These are phyloP conservation scores for Trichoderma aggressivum DNA, from an alignment of 2,329 filamentous ascomycete species.

Conservation along the genomic window DNA sequence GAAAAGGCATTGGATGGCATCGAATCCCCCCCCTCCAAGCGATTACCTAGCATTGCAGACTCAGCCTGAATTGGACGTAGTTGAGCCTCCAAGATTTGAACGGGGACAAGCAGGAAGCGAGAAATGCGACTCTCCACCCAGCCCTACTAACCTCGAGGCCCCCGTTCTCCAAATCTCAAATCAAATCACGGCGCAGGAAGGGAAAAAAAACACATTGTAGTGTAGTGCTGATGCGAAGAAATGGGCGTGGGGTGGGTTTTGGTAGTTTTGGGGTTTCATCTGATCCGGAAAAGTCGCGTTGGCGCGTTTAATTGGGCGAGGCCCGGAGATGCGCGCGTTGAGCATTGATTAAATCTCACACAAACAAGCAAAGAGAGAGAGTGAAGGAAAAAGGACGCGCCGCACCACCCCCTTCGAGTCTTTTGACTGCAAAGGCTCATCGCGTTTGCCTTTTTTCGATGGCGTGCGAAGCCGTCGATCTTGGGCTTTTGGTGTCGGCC, in stretches of 20 bases:
- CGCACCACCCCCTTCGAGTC: not conserved
- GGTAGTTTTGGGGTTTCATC: slow-evolving; percentile 3
- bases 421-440: not conserved
- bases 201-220: not conserved
- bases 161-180: not conserved
- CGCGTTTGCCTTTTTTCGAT: slow-evolving; percentile 1
- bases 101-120: not conserved
- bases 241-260: not conserved
- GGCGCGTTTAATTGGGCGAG: slow-evolving; percentile 18
- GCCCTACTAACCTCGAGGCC: not conserved
- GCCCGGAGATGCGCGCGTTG: slow-evolving; percentile 8
- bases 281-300: not conserved
- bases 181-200: not conserved
- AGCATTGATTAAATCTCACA: slow-evolving; percentile 11
- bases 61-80: not conserved
- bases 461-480: slow-evolving; percentile 4
- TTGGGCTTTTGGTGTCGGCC: slow-evolving; percentile 7
- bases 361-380: not conserved
- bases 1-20: not conserved
- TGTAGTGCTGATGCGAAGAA: slow-evolving; percentile 9
- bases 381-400: not conserved
- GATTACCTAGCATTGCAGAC: not conserved
- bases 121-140: not conserved
- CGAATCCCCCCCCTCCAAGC: not conserved
- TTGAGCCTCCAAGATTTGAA: not conserved